phyloP scores from a whole-genome alignment of 805 yeast genomes.

The Pichia cephalocereana region DNA sequence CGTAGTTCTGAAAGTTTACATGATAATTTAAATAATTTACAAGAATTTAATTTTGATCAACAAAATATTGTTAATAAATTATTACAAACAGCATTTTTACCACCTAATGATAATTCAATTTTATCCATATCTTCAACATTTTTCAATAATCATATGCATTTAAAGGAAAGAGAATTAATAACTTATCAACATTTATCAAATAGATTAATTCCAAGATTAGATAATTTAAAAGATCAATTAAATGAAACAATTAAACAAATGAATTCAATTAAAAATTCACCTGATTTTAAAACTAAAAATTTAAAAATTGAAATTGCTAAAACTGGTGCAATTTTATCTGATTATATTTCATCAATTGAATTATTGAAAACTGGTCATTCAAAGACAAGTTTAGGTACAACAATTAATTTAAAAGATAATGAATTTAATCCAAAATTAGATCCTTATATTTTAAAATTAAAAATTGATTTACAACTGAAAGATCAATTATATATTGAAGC shows the following conservation, averaged over 20 bases:
- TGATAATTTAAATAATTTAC: not conserved
- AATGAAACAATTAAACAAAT: slow-evolving; percentile 47
- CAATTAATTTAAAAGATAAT: slow-evolving; percentile 13
- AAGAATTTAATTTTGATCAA: slow-evolving; percentile 1
- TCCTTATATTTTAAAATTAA: slow-evolving; percentile 54
- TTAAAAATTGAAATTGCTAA: slow-evolving; percentile 52
- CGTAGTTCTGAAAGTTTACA: not conserved
- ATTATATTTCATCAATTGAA: slow-evolving; percentile 37
- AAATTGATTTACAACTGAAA: slow-evolving; percentile 56
- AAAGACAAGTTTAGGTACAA: slow-evolving; percentile 24
- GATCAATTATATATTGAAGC: slow-evolving; percentile 56
- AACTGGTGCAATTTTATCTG: slow-evolving; percentile 48
- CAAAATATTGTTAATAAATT: slow-evolving; percentile 30
- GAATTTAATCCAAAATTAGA: slow-evolving; percentile 32
- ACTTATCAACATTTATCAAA: slow-evolving; percentile 42
- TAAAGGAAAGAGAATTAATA: slow-evolving; percentile 37
- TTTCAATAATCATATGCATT: slow-evolving; percentile 22
- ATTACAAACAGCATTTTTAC: slow-evolving; percentile 38
- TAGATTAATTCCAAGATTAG: slow-evolving; percentile 44
- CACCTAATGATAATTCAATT: slow-evolving; percentile 30
- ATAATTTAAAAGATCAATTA: slow-evolving; percentile 44
- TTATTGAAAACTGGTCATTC: slow-evolving; percentile 30
- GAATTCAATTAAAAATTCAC: slow-evolving; percentile 36
- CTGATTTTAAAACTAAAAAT: slow-evolving; percentile 50
- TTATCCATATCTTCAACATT: slow-evolving; percentile 25